These are phyloP conservation scores for Solanum piurae DNA, from an alignment of 257 asterid genomes.

Conservation along the genomic window DNA sequence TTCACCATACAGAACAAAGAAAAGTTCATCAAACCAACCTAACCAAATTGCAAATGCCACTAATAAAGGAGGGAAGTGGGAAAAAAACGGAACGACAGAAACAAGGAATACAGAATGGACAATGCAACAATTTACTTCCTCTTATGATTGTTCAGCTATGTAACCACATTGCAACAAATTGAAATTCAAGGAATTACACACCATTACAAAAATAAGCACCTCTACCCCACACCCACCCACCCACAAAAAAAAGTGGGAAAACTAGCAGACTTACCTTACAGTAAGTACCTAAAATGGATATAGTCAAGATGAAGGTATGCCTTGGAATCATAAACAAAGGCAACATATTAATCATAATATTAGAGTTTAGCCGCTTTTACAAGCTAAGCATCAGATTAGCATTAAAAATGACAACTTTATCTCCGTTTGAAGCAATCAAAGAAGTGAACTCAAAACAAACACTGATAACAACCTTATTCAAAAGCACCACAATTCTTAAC, in stretches of 20 bases:
- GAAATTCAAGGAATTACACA: neutral
- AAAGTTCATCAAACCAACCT: neutral
- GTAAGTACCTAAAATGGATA: neutral
- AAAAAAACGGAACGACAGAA: neutral
- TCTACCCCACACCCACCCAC: neutral
- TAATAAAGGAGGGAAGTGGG: neutral
- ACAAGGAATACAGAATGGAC: neutral
- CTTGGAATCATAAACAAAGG: constrained; percentile 1
- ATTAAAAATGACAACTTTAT: constrained; percentile 34
- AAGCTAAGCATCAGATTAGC: constrained; percentile 19
- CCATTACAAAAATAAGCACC: neutral
- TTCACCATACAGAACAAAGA: neutral
- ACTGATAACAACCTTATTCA: constrained; percentile 16
- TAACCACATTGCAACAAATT: neutral
- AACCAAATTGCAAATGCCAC: neutral
- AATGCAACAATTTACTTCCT: neutral
- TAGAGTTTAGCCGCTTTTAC: neutral
- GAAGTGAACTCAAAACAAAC: constrained; percentile 29
- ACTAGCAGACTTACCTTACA: neutral
- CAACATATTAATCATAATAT: neutral
- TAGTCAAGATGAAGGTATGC: neutral
- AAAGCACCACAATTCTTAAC: neutral
- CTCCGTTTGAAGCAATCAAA: constrained; percentile 38
- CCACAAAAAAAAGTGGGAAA: neutral
- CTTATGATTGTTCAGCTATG: neutral